Percentiles rank a stretch among this genome's conserved stretches.
These are phyloP conservation scores for Tricharina praecox DNA, from an alignment of 495 filamentous ascomycete species.

Conservation along the genomic window DNA sequence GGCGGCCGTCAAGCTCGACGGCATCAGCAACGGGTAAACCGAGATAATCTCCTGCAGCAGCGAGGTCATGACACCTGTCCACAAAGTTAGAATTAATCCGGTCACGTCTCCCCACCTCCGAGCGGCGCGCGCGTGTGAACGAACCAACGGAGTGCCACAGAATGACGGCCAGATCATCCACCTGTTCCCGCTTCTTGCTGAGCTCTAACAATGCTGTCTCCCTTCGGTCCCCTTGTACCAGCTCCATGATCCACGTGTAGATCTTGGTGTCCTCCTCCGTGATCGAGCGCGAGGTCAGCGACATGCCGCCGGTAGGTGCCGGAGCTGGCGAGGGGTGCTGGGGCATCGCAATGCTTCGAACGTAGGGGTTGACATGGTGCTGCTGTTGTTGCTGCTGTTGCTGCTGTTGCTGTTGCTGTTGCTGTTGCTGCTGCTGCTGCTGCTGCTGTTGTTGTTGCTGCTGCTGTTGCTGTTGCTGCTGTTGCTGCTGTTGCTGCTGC, in stretches of 20 bases:
- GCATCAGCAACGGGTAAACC: constrained; percentile 90
- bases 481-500: constrained; percentile 20
- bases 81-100: too few relatives aligned
- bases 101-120: too few relatives aligned
- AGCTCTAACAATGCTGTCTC: constrained; percentile 88
- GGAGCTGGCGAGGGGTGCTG: constrained; percentile 28
- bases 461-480: too few relatives aligned
- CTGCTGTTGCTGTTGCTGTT: too few relatives aligned
- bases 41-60: constrained; percentile 97
- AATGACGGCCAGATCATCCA: constrained; percentile 87
- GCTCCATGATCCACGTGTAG: constrained; percentile 79
- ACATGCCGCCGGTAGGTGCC: constrained; percentile 40
- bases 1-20: constrained; percentile 87
- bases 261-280: constrained; percentile 87
- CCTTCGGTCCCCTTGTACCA: constrained; percentile 69
- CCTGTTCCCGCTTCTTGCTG: constrained; percentile 97
- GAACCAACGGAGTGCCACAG: constrained; percentile 98
- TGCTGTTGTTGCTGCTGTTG: constrained; percentile 20
- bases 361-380: constrained; percentile 6
- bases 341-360: constrained; percentile 18
- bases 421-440: too few relatives aligned
- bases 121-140: constrained; percentile 24
- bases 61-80: constrained; percentile 88
- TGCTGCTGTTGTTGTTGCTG: constrained; percentile 21
- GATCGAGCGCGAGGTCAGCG: constrained; percentile 30